These are phyloP conservation scores for Coemansia sp. DNA, from an alignment of 192 early-diverging fungal species.

Conservation along the genomic window DNA sequence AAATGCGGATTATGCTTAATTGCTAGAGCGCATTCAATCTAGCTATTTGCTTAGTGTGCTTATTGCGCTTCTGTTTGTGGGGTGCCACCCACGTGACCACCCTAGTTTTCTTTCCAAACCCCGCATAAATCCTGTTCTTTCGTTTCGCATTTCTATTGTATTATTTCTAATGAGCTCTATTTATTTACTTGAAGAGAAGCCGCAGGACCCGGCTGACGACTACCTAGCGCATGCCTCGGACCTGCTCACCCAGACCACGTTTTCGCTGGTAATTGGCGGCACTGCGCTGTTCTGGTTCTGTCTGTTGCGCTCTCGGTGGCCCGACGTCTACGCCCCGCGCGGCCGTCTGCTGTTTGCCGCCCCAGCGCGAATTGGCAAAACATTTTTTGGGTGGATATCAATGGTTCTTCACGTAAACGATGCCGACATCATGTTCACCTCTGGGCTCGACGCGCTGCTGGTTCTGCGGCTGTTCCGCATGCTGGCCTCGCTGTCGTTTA, in stretches of 20 bases:
- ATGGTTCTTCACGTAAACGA: constrained; percentile 47
- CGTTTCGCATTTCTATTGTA: neutral
- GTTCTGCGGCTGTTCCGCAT: constrained; percentile 54
- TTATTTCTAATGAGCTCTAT: neutral
- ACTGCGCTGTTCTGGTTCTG: constrained; percentile 49
- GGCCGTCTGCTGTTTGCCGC: constrained; percentile 47
- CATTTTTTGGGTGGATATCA: constrained; percentile 47
- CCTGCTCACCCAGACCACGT: constrained; percentile 50
- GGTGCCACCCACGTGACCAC: too few relatives aligned
- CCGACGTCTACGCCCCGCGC: constrained; percentile 54
- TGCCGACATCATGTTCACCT: constrained; percentile 51
- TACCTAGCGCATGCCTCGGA: constrained; percentile 52
- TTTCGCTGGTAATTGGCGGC: constrained; percentile 41
- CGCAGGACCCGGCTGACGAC: constrained; percentile 28
- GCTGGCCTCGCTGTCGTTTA: constrained; percentile 32
- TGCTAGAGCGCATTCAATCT: too few relatives aligned
- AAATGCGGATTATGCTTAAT: too few relatives aligned
- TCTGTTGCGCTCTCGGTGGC: constrained; percentile 56
- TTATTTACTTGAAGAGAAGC: neutral
- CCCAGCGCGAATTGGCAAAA: constrained; percentile 45
- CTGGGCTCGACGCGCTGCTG: constrained; percentile 48
- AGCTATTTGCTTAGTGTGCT: too few relatives aligned
- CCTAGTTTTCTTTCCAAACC: neutral
- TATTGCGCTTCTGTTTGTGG: too few relatives aligned
- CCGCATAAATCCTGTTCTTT: constrained; percentile 2